phyloP scores from a whole-genome alignment of 768 basidiomycete species.

The Mycena galericulata region DNA sequence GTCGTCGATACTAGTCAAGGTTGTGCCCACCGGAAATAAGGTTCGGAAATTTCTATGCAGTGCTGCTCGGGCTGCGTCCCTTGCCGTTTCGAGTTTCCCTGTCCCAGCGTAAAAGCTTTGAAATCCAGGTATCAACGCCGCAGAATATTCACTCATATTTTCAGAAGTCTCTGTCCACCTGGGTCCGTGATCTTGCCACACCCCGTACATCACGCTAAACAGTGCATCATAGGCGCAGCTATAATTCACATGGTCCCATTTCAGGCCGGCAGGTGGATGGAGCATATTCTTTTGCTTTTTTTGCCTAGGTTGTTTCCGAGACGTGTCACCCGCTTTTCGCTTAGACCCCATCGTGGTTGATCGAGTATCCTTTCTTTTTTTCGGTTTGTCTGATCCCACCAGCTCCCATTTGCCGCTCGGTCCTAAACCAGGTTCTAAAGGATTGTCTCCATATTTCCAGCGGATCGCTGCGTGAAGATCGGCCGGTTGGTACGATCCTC shows the following conservation, averaged over 20 bases:
- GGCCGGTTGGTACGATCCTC: slow-evolving; percentile 13
- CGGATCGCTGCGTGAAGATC: background rate
- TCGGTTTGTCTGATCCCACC: slow-evolving; percentile 34
- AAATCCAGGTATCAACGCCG: background rate
- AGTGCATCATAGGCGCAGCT: slow-evolving; percentile 50
- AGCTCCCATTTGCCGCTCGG: background rate
- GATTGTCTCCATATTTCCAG: background rate
- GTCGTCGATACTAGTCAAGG: background rate
- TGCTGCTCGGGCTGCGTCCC: background rate
- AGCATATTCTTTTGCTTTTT: background rate
- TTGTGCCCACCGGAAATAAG: background rate
- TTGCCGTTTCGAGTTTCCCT: background rate
- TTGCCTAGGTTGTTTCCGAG: background rate
- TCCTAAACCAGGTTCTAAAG: background rate
- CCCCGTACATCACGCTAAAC: slow-evolving; percentile 36
- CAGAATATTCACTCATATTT: background rate
- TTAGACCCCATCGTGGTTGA: background rate
- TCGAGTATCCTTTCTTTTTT: background rate
- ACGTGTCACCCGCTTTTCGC: background rate
- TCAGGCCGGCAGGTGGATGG: slow-evolving; percentile 22
- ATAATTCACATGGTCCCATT: slow-evolving; percentile 35
- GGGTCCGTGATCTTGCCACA: background rate
- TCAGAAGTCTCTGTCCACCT: slow-evolving; percentile 20
- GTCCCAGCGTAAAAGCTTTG: background rate
- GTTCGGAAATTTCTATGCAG: background rate